Evolutionary conservation across 768 basidiomycete genomes (phyloP), one percentile per base, ranked within the genome.

Genomic region (Auriscalpium orientale): DNA sequence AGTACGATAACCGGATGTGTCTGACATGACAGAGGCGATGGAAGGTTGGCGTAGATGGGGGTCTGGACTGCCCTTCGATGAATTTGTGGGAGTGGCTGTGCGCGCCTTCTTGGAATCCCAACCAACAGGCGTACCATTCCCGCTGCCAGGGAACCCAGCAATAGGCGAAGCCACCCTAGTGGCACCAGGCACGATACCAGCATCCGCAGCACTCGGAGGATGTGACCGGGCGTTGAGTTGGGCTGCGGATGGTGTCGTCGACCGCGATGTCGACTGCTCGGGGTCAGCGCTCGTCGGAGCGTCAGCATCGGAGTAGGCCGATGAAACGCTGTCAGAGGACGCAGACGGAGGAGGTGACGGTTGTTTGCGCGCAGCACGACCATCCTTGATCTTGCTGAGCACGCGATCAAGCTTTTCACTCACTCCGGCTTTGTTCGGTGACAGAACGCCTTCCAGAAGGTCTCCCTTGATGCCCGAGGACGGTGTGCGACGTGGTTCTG

Each of bases 401-500:
- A 91, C 84, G 3, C 88, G 79, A 56, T 88, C 83, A 13, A 91
- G 71, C 63, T 84, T 88, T 54, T 87, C 87, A 20, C 79, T 82
- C 12, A 82, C 69, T 2, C 77, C 82, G 46, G 85, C 84, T 58
- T 75, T 79, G 53, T 78, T 79, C 33, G 77, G 76, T 22, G 76
- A 80, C 16, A 81, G 73, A 5, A 85, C 83, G 18, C 83, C 83
- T 64, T 87, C 83, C 40, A 92, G 69, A 18, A 91, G 71, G 62
- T 91, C 89, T 43, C 74, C 76, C 65, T 78, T 75, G 34, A 74
- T 68, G 13, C 64, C 48, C 15, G 64, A 65, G 44, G 62, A 44
- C 40, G 69, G 71, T 40, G 74, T 74, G 33, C 79, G n/a, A 15
- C 54, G 33, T 1, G 58, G 58, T 1, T 64, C 65, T 21, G 53